Evolutionary conservation across 2,329 filamentous ascomycete genomes (phyloP).

Genomic region (Grosmannia serpens): DNA sequence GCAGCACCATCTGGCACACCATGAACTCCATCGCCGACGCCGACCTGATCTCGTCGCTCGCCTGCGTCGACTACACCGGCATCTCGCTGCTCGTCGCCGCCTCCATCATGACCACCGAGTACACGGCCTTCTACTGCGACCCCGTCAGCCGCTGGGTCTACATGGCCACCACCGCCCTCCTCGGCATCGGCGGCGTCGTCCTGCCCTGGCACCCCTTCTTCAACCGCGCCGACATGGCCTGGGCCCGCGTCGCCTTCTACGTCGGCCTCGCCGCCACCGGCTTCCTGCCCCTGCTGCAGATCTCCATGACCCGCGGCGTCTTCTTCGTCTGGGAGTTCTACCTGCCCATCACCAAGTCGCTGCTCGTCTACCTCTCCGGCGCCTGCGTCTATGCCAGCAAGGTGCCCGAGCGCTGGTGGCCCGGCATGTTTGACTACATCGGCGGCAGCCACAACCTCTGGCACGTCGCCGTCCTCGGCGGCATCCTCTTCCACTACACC

Average conservation of each 20-base stretch:
- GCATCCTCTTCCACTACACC: conserved; percentile 92
- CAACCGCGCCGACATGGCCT: conserved; percentile 85
- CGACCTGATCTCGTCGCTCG: conserved; percentile 82
- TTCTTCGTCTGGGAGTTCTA: conserved; percentile 84
- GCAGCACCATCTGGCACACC: conserved; percentile 95
- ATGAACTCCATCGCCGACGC: conserved; percentile 96
- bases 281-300: conserved; percentile 77
- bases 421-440: conserved; percentile 88
- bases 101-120: conserved; percentile 96
- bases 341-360: conserved; percentile 70
- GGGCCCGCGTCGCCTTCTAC: conserved; percentile 86
- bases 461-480: conserved; percentile 88
- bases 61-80: conserved; percentile 95
- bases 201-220: conserved; percentile 94
- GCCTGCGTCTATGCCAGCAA: conserved; percentile 85
- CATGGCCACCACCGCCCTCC: conserved; percentile 65
- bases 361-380: conserved; percentile 75
- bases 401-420: conserved; percentile 84
- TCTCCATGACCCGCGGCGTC: conserved; percentile 65
- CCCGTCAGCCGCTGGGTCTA: conserved; percentile 77
- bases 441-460: conserved; percentile 96
- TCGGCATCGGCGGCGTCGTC: conserved; percentile 80
- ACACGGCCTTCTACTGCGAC: conserved; percentile 98
- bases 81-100: conserved; percentile 92
- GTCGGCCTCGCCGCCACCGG: conserved; percentile 78